Conservation (phyloP, 83 land plant genomes). For the Larix sibirica region DNA sequence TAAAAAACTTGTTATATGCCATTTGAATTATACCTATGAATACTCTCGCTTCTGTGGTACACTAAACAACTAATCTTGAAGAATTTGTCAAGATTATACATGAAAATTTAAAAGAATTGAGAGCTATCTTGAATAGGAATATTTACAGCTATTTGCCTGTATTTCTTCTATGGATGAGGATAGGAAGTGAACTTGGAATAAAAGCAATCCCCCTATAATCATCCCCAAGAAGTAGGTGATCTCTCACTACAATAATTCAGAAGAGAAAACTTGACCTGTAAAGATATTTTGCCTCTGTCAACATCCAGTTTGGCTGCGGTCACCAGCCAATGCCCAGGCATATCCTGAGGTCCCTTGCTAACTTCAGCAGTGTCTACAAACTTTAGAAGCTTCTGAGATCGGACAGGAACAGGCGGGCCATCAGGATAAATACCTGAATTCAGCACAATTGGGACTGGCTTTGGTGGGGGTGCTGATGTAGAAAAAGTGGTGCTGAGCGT, state of each 20-base stretch:
- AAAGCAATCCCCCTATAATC: slow-evolving; percentile 1
- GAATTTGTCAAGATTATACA: neutral
- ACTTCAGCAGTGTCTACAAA: slow-evolving; percentile 78
- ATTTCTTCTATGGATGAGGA: slow-evolving; percentile 5
- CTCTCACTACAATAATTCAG: slow-evolving; percentile 38
- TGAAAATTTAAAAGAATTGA: slow-evolving; percentile 3
- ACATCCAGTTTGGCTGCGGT: slow-evolving; percentile 67
- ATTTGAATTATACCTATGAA: neutral
- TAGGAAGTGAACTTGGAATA: slow-evolving; percentile 15
- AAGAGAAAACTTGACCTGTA: slow-evolving; percentile 76
- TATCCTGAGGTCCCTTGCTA: slow-evolving; percentile 73
- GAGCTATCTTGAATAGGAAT: slow-evolving; percentile 13
- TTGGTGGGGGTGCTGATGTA: slow-evolving; percentile 22
- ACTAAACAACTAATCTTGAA: neutral
- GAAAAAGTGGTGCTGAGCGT: slow-evolving; percentile 62
- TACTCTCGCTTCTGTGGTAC: neutral
- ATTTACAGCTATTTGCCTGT: slow-evolving; percentile 5
- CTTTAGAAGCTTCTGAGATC: slow-evolving; percentile 64
- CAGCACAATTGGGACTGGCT: slow-evolving; percentile 36
- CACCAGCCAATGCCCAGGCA: slow-evolving; percentile 91
- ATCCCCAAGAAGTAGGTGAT: slow-evolving; percentile 5
- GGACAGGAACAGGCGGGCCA: slow-evolving; percentile 80
- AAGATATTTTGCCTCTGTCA: slow-evolving; percentile 61
- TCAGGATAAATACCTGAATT: slow-evolving; percentile 87
- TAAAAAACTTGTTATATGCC: neutral